phyloP scores from a whole-genome alignment of 176 grass and related monocot genomes.

The Saccharum spontaneum region DNA sequence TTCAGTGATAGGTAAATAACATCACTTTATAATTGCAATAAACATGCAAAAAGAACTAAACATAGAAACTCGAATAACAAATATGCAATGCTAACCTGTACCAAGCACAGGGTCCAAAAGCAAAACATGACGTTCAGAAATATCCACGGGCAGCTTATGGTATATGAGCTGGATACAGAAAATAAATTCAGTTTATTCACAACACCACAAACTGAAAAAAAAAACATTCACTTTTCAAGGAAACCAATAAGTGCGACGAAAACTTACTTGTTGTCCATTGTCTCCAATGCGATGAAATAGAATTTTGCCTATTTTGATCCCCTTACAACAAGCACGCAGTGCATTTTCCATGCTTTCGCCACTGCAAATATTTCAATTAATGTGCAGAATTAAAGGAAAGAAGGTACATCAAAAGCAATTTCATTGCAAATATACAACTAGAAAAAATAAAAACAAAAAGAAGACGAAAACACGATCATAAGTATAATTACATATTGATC shows the following conservation, averaged over 20 bases:
- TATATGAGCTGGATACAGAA: constrained; percentile 73
- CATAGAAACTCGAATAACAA: neutral
- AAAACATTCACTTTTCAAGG: neutral
- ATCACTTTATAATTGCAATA: neutral
- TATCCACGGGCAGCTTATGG: constrained; percentile 78
- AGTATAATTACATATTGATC: constrained; percentile 4
- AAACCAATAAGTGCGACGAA: constrained; percentile 4
- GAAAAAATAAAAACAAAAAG: neutral
- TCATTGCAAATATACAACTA: constrained; percentile 6
- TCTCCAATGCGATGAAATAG: constrained; percentile 84
- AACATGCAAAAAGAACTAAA: neutral
- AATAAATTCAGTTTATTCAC: constrained; percentile 27
- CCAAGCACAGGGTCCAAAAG: constrained; percentile 95
- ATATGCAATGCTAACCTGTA: constrained; percentile 59
- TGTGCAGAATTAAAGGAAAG: neutral
- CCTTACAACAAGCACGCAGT: constrained; percentile 77
- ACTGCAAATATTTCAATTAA: constrained; percentile 43
- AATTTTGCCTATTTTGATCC: constrained; percentile 90
- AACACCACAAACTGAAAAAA: neutral
- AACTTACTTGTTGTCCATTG: constrained; percentile 69
- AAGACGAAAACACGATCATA: neutral
- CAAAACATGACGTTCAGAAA: constrained; percentile 83
- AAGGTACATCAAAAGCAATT: neutral
- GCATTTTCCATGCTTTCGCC: constrained; percentile 96
- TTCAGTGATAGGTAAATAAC: neutral